Base-by-base conservation (phyloP, 768 basidiomycete species). In the Pisolithus tinctorius region DNA sequence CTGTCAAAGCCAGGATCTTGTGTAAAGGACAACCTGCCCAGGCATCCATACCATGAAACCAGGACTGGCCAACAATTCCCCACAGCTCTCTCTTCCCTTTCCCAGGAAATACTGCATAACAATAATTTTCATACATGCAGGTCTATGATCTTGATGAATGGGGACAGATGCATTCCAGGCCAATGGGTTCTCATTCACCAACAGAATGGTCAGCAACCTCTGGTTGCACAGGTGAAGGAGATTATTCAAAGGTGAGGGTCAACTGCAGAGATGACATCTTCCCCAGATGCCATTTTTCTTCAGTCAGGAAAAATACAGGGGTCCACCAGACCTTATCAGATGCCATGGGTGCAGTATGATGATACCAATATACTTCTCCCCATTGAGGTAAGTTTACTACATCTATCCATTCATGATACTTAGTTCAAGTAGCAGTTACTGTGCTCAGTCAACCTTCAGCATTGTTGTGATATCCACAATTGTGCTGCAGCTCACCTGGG, bases 401-500 rank as follows among this genome's bases (percentile, higher is more conserved):
- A 27, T 25, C 3, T 14, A 14, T 13, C n/a, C 25, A 20, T 14
- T 14, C 25, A 27, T 36, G 6, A 37, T 45, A n/a, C 39, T 40
- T 4, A 40, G 4, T 16, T 40, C 7, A 4, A 40, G 13, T 48
- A 59, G 58, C 46, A 55, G 29, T 40, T 60, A 6, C 20, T 51
- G 11, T 62, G 59, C 52, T 48, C 55, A 2, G 40, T 58, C 27
- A 62, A 62, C 50, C 49, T 62, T 5, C 59, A 62, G 36, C 59
- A 58, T 48, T 53, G 54, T 45, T 62, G 60, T 47, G 46, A 44
- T 2, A 52, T 50, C 13, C 50, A 58, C 34, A 45, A 50, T 10
- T 62, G 58, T 29, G n/a, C 39, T 40, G 39, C 2, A 40, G 39
- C 4, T 7, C 39, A 40, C 39, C 13, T 20, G n/a, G 4, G n/a